Base-by-base conservation (phyloP, 1,284 basidiomycete genomes). In the Marasmius fiardii region DNA sequence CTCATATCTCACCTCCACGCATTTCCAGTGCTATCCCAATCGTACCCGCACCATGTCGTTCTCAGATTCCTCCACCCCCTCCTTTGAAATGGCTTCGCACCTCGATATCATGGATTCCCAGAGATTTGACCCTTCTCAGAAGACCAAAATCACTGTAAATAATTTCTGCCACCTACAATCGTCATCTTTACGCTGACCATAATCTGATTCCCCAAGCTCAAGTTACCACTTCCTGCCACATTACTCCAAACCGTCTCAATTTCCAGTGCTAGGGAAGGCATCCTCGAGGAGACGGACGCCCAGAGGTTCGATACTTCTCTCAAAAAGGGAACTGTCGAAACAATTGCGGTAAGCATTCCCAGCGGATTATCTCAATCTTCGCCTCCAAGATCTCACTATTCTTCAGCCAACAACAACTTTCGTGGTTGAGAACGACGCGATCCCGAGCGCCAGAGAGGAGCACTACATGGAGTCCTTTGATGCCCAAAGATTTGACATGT, bases 401-500 rank as follows among this genome's bases (percentile, higher is more conserved):
- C n/a, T n/a, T n/a, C 43, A 44, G 43, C 5, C 43, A 12, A 20
- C 11, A 23, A 20, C 10, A 12, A 41, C 20, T 4, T 12, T 5
- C n/a, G 16, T 12, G 20, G 3, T n/a, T 1, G 16, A 12, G 8
- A 31, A 10, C 14, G 26, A 49, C n/a, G 24, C 31, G 26, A 49
- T 49, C 28, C 47, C 47, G 14, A 49, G 47, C n/a, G 47, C 47
- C 12, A 49, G 47, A 31, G 47, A 49, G 16, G 31, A 8, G 12
- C 3, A 26, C 12, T 31, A 33, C 28, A 26, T 49, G 26, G 47
- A 33, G 2, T 14, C 47, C n/a, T 31, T 49, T 33, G 47, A 49
- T 26, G 31, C 24, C 14, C 47, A 49, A 33, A 49, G 47, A 49
- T 49, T 49, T 49, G 26, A 49, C 16, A 31, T 49, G 8, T 49